phyloP scores from a whole-genome alignment of 2,329 filamentous ascomycete genomes.

The Aspergillus felis region DNA sequence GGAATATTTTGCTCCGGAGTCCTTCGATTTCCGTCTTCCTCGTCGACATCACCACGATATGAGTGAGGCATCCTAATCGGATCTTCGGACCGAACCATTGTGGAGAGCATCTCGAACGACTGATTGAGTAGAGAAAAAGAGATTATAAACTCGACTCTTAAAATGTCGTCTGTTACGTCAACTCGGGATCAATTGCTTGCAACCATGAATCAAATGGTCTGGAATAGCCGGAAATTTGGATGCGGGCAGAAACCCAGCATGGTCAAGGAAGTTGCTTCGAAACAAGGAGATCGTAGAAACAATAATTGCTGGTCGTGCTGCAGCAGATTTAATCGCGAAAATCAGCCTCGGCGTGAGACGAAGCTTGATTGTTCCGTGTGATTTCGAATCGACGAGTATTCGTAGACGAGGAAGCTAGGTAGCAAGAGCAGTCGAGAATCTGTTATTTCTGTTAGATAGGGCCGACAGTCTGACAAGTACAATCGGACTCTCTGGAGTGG shows the following conservation, averaged over 20 bases:
- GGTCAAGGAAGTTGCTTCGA: slow-evolving; percentile 12
- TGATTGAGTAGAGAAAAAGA: not conserved
- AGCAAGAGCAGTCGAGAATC: not conserved
- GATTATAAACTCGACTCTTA: not conserved
- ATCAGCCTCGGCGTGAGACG: slow-evolving; percentile 8
- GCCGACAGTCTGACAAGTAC: not conserved
- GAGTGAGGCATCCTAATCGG: slow-evolving; percentile 30
- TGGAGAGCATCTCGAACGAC: slow-evolving; percentile 24
- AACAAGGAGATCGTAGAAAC: not conserved
- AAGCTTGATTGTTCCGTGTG: slow-evolving; percentile 10
- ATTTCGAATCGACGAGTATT: slow-evolving; percentile 10
- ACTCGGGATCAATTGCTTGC: not conserved
- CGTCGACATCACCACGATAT: slow-evolving; percentile 29
- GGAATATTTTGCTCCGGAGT: slow-evolving; percentile 26
- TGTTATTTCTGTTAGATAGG: not conserved
- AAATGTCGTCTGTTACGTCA: not conserved
- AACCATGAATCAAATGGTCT: slow-evolving; percentile 14
- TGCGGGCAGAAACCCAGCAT: slow-evolving; percentile 16
- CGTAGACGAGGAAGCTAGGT: not conserved
- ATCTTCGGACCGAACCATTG: slow-evolving; percentile 38
- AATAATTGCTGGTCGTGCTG: not conserved
- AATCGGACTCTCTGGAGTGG: not conserved
- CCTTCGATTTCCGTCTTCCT: slow-evolving; percentile 26
- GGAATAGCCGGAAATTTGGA: slow-evolving; percentile 8
- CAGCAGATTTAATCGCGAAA: not conserved